Evolutionary conservation across 2,329 filamentous ascomycete species (phyloP).

Genomic region (Aspergillus floridensis): DNA sequence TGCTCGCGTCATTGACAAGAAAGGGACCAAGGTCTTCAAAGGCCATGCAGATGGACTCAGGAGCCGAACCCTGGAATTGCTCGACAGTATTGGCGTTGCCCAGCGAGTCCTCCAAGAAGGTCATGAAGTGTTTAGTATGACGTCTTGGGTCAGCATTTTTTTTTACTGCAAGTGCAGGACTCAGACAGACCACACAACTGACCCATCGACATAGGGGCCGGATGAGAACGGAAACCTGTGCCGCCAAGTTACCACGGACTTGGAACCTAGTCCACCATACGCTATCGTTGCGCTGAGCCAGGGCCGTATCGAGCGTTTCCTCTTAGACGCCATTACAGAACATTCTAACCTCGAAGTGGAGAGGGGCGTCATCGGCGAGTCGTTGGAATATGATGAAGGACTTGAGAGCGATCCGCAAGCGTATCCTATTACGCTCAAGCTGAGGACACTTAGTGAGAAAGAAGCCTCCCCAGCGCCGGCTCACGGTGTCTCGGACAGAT

Average conservation of each 20-base stretch:
- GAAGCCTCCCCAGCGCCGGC: conserved; percentile 46
- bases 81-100: conserved; percentile 67
- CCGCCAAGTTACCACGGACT: conserved; percentile 59
- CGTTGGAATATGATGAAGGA: conserved; percentile 54
- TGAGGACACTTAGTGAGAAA: conserved; percentile 58
- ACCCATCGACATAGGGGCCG: neutral
- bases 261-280: conserved; percentile 55
- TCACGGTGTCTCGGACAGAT: conserved; percentile 48
- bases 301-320: conserved; percentile 67
- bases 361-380: conserved; percentile 57
- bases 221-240: conserved; percentile 56
- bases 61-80: conserved; percentile 45
- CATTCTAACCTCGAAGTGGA: conserved; percentile 57
- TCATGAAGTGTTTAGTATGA: conserved; percentile 66
- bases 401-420: conserved; percentile 48
- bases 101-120: conserved; percentile 63
- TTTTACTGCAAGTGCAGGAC: neutral
- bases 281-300: conserved; percentile 66
- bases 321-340: conserved; percentile 60
- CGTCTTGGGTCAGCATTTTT: conserved; percentile 40
- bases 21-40: conserved; percentile 35
- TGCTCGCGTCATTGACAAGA: conserved; percentile 49
- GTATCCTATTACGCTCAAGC: conserved; percentile 60
- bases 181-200: neutral
- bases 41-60: conserved; percentile 24